Evolutionary conservation across 176 grass and related monocot genomes (phyloP), one percentile per base, ranked within the genome.

Genomic region (Hordeum marinum): DNA sequence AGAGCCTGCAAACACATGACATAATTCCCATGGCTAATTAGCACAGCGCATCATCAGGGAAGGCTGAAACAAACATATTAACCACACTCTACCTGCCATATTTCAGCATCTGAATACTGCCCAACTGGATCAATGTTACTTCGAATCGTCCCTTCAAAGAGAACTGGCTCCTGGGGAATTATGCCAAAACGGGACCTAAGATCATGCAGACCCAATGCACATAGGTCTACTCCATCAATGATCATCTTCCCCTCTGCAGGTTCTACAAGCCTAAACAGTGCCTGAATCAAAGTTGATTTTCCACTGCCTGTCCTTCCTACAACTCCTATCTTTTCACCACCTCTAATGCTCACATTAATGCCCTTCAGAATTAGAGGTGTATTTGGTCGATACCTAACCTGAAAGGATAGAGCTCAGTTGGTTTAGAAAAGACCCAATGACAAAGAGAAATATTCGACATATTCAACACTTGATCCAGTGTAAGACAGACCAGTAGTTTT

Each of bases 101-200:
- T 98, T 86, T 98, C 91, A 77, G 92, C 69, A 85, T 98, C 96
- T 74, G 96, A 89, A 89, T 94, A 92, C 46, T 86, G 65, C 17
- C 88, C 96, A 82, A 95, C 76, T 1, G 96, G 96, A 81, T 98
- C 96, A 40, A 98, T 98, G 76, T 98, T 98, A 77, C 37, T 92
- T 58, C 93, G 71, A 81, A 98, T 85, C 36, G 93, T 98, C 78
- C 96, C 96, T 88, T 98, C 96, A 24, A 98, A 98, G 2, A 98
- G 91, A 52, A 98, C 93, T 15, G 96, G 96, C 76, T 98, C 96
- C 83, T 98, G 96, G 55, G 96, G 96, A 83, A 98, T 98, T 72
- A 95, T 98, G 27, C 96, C 89, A 8, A 98, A 95, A 21, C 83
- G 87, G 41, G 91, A 98, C 70, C 96, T 95, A 34, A 98, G 85